Evolutionary conservation across 2,329 filamentous ascomycete genomes (phyloP), one percentile per base, ranked within the genome.

Genomic region (Colletotrichum sojae): DNA sequence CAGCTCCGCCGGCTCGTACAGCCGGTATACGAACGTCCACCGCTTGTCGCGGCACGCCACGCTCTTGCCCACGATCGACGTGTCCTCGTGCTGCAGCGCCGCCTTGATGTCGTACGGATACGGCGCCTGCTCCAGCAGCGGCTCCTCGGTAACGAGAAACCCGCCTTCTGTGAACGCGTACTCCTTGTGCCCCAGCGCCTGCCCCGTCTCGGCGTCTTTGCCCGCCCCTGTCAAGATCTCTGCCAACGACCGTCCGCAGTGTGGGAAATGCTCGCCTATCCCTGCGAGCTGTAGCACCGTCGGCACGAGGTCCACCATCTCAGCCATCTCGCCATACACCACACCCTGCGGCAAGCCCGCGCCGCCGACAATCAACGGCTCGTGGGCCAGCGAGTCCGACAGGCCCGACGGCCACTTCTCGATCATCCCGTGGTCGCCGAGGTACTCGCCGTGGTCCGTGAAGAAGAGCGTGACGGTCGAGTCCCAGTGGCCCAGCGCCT

Each of bases 371-470:
- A 85, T 80, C 0, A 85, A 74, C 0, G 83, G 84, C 58, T 84
- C 81, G 16, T 81, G 81, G 0, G 80, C 76, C 1, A 85, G 76
- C 1, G 77, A 76, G 39, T 84, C 80, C 0, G 79, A 83, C 0
- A 84, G 71, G 3, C 80, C 83, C 0, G 80, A 83, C 0, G 82
- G 83, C 83, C 83, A 85, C 65, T 85, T 85, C 72, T 86, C 83
- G 22, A 86, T 82, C 13, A 85, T 73, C 0, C 83, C 83, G 60
- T 84, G 77, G 59, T 85, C 83, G 13, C 83, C 83, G 0, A 86
- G 78, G 58, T 82, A 86, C 60, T 85, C 82, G 4, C 83, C 83
- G 65, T 83, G 83, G 52, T 83, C 81, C 0, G 81, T 83, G 62
- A 82, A 83, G 71, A 84, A 83, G 75, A 84, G 77, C 0, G 81